Conservation (phyloP, 176 grass and related monocot species). For the Musa troglodytarum region DNA sequence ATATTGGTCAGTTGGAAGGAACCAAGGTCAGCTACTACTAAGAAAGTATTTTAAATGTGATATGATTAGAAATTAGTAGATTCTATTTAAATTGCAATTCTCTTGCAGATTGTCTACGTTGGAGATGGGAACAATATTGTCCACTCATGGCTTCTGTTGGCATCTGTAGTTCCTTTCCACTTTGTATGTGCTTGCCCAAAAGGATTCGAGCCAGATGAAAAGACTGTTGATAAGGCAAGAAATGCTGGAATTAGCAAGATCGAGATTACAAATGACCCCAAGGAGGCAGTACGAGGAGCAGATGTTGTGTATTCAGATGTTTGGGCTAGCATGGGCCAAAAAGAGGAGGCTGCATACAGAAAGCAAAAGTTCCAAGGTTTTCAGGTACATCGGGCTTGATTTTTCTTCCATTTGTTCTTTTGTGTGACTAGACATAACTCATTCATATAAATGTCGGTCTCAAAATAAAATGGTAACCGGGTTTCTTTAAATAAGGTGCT, state of each 20-base stretch:
- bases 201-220: slow-evolving; percentile 89
- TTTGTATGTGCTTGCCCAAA: slow-evolving; percentile 91
- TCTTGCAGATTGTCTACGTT: slow-evolving; percentile 74
- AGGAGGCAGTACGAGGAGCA: slow-evolving; percentile 88
- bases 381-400: slow-evolving; percentile 32
- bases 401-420: no score
- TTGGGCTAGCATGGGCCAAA: slow-evolving; percentile 99
- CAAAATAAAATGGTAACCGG: no score
- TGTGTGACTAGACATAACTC: no score
- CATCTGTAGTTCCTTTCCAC: slow-evolving; percentile 70
- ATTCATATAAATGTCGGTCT: no score
- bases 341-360: slow-evolving; percentile 82
- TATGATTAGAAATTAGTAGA: background rate
- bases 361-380: slow-evolving; percentile 86
- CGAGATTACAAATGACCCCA: slow-evolving; percentile 82
- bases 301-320: slow-evolving; percentile 97
- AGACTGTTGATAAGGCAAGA: slow-evolving; percentile 67
- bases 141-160: slow-evolving; percentile 93
- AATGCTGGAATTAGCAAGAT: slow-evolving; percentile 82
- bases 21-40: slow-evolving; percentile 49
- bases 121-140: slow-evolving; percentile 98
- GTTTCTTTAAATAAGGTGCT: no score
- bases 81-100: background rate
- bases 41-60: background rate
- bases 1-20: slow-evolving; percentile 67